Evolutionary conservation across 768 basidiomycete genomes (phyloP).

Genomic region (Macrolepiota dolichaula): DNA sequence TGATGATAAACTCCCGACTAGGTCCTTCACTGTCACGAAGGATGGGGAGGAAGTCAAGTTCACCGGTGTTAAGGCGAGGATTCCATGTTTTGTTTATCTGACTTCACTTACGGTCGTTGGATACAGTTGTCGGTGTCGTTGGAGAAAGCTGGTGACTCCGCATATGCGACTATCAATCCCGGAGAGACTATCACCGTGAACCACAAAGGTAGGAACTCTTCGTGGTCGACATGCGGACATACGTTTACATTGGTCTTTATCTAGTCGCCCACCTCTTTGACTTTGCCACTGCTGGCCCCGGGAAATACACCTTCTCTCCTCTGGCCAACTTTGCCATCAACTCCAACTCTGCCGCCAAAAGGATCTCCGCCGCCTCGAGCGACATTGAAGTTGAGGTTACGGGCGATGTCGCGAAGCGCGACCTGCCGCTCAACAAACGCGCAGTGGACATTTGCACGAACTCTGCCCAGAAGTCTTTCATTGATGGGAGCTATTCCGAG

Average conservation of each 20-base stretch:
- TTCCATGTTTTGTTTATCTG: neutral
- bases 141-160: constrained; percentile 33
- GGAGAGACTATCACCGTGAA: constrained; percentile 34
- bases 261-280: constrained; percentile 40
- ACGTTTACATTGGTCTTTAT: neutral
- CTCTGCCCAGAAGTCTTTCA: constrained; percentile 31
- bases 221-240: neutral
- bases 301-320: constrained; percentile 38
- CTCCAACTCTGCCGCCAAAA: constrained; percentile 26
- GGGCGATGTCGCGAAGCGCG: constrained; percentile 30
- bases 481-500: constrained; percentile 38
- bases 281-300: constrained; percentile 36
- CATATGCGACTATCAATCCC: constrained; percentile 35
- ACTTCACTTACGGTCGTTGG: neutral
- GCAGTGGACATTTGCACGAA: constrained; percentile 35
- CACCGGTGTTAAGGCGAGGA: constrained; percentile 38
- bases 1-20: constrained; percentile 38
- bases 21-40: constrained; percentile 40
- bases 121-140: constrained; percentile 33
- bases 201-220: constrained; percentile 33
- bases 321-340: constrained; percentile 33
- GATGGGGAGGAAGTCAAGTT: constrained; percentile 35
- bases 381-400: constrained; percentile 33
- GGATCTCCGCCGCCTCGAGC: constrained; percentile 22
- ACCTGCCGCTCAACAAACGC: constrained; percentile 30